Conservation (phyloP, 441 rosid genomes). For the Eruca vesicaria region DNA sequence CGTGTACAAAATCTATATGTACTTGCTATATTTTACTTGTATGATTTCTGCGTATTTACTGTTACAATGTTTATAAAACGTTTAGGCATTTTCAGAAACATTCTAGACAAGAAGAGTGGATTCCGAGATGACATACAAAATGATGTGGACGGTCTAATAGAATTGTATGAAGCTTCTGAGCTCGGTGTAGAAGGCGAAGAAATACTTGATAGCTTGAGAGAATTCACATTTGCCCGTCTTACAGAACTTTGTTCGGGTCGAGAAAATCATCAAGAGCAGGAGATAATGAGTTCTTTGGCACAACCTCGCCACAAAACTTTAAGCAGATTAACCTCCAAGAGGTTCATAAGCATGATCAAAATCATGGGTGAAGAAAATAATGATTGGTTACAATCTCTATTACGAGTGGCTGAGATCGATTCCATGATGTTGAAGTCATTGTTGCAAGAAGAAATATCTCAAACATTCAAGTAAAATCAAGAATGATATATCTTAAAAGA, state of each 20-base stretch:
- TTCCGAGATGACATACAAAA: slow-evolving; percentile 1
- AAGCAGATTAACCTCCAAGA: slow-evolving; percentile 36
- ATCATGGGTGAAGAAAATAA: background rate
- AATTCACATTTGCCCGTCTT: slow-evolving; percentile 28
- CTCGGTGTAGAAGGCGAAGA: slow-evolving; percentile 25
- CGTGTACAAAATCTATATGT: background rate
- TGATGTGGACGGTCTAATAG: slow-evolving; percentile 40
- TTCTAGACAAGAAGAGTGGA: slow-evolving; percentile 33
- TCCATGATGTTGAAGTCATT: slow-evolving; percentile 28
- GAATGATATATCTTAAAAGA: background rate
- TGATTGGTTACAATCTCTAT: slow-evolving; percentile 34
- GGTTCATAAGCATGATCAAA: slow-evolving; percentile 11
- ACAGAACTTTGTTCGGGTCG: slow-evolving; percentile 1
- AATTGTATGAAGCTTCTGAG: slow-evolving; percentile 37
- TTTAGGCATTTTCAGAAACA: slow-evolving; percentile 43
- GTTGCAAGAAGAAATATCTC: slow-evolving; percentile 38
- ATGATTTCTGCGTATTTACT: background rate
- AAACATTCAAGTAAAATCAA: slow-evolving; percentile 31
- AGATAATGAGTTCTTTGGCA: slow-evolving; percentile 30
- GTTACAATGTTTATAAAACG: background rate
- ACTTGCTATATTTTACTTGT: background rate
- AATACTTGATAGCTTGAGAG: slow-evolving; percentile 24
- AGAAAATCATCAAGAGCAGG: slow-evolving; percentile 11
- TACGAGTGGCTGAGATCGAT: slow-evolving; percentile 43
- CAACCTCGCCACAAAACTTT: slow-evolving; percentile 49